A percentile compares a stretch with the other conserved stretches of the same genome.
phyloP scores from a whole-genome alignment of 2,329 filamentous ascomycete genomes.

The Calonectria henricotiae region DNA sequence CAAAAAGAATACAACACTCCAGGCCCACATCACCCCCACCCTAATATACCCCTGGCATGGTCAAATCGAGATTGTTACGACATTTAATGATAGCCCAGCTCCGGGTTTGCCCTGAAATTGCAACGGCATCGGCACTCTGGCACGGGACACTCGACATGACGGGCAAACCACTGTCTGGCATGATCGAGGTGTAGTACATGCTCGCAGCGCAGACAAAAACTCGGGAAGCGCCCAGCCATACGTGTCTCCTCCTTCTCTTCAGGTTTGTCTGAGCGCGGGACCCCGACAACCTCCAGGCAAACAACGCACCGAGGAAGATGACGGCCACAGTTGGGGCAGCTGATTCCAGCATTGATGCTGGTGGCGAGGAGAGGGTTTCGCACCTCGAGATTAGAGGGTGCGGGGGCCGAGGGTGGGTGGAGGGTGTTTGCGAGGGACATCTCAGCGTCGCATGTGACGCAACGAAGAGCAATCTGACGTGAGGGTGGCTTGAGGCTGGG shows the following conservation, averaged over 20 bases:
- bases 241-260: slow-evolving; percentile 68
- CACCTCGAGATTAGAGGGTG: slow-evolving; percentile 56
- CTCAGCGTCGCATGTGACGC: slow-evolving; percentile 81
- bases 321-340: slow-evolving; percentile 78
- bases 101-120: slow-evolving; percentile 74
- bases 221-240: slow-evolving; percentile 75
- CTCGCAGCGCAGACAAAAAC: slow-evolving; percentile 79
- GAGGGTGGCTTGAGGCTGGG: slow-evolving; percentile 67
- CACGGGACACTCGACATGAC: slow-evolving; percentile 78
- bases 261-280: slow-evolving; percentile 74
- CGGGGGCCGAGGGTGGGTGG: slow-evolving; percentile 37
- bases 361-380: slow-evolving; percentile 74
- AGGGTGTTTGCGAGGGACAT: slow-evolving; percentile 66
- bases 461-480: slow-evolving; percentile 82
- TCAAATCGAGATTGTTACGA: background rate
- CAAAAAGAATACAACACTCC: background rate
- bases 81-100: slow-evolving; percentile 68
- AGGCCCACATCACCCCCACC: background rate
- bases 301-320: slow-evolving; percentile 79
- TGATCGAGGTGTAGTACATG: slow-evolving; percentile 80
- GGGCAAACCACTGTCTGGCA: slow-evolving; percentile 77
- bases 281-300: slow-evolving; percentile 77
- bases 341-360: slow-evolving; percentile 73
- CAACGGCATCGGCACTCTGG: slow-evolving; percentile 79
- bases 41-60: slow-evolving; percentile 6